These are phyloP conservation scores for Trichoderma endophyticum DNA, from an alignment of 2,329 filamentous ascomycete species.

Conservation along the genomic window DNA sequence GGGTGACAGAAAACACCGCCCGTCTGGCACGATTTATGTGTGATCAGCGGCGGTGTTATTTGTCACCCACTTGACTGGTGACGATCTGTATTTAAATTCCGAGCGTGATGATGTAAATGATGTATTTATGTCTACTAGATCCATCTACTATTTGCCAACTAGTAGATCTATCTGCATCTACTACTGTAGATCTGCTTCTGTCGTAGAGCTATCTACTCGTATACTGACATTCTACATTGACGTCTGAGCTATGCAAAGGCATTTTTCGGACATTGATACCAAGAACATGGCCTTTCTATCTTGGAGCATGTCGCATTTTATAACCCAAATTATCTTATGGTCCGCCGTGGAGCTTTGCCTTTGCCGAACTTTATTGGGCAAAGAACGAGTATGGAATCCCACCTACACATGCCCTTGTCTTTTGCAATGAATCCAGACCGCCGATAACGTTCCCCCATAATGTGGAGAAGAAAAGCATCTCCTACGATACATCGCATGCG, in stretches of 20 bases:
- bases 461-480: not conserved
- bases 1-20: no score
- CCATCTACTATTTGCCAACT: not conserved
- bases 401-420: not conserved
- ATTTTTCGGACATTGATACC: not conserved
- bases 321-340: not conserved
- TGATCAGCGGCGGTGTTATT: no score
- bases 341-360: not conserved
- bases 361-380: not conserved
- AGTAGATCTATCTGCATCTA: not conserved
- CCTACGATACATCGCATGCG: not conserved
- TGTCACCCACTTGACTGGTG: not conserved
- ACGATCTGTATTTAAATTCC: not conserved
- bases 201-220: not conserved
- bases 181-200: not conserved
- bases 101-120: no score
- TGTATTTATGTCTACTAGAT: not conserved
- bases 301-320: not conserved
- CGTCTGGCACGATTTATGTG: no score
- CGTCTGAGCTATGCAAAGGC: no score
- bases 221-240: not conserved
- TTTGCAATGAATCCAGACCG: not conserved
- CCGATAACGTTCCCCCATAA: not conserved
- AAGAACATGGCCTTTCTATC: not conserved
- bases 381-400: not conserved